A percentile compares a stretch with the other conserved stretches of the same genome.
Conservation (phyloP, 257 asterid species). For the Oldenlandia corymbosa region DNA sequence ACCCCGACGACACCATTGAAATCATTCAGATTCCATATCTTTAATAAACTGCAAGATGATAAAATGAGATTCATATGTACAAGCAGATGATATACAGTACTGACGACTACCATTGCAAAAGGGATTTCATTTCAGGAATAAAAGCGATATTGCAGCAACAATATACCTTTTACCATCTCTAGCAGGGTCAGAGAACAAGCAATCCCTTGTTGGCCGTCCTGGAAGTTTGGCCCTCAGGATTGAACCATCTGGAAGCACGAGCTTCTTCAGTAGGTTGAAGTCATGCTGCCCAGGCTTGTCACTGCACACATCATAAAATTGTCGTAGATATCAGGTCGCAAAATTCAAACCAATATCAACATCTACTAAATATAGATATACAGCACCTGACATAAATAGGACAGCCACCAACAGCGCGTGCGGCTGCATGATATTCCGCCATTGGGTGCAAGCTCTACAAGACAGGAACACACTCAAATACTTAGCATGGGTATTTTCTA, state of each 20-base stretch:
- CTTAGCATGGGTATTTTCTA: neutral
- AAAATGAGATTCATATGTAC: neutral
- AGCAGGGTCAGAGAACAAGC: slow-evolving; percentile 86
- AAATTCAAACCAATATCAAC: neutral
- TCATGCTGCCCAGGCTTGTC: slow-evolving; percentile 93
- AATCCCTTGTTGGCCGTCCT: slow-evolving; percentile 88
- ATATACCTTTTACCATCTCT: slow-evolving; percentile 76
- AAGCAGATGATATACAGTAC: neutral
- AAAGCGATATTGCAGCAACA: neutral
- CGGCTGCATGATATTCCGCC: slow-evolving; percentile 95
- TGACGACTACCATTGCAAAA: neutral
- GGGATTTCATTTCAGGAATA: neutral
- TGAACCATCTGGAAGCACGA: slow-evolving; percentile 86
- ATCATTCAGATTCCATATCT: slow-evolving; percentile 79
- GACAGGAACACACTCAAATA: neutral
- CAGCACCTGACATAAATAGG: slow-evolving; percentile 79
- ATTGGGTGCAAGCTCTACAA: slow-evolving; percentile 76
- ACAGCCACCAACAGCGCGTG: slow-evolving; percentile 92
- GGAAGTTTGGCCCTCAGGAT: slow-evolving; percentile 81
- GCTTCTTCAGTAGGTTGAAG: slow-evolving; percentile 67
- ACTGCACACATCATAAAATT: slow-evolving; percentile 34
- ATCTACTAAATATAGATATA: neutral
- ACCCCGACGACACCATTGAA: slow-evolving; percentile 67
- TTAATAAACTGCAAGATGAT: slow-evolving; percentile 47
- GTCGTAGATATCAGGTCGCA: slow-evolving; percentile 1